Conservation (phyloP, 306 rosid genomes). For the Prunus armeniaca region DNA sequence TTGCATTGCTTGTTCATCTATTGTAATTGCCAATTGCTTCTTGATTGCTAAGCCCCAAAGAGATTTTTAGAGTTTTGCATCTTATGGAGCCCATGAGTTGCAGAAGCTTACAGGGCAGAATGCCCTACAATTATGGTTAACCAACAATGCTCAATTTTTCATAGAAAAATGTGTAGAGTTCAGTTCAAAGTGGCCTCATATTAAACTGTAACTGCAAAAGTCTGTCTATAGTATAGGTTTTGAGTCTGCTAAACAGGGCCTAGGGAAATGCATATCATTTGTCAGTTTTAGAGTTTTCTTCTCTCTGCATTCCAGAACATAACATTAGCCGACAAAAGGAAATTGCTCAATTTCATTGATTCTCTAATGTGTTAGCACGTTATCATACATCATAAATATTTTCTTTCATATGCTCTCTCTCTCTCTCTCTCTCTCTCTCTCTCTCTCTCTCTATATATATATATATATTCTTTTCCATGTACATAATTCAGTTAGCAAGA, state of each 20-base stretch:
- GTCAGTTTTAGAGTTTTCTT: background rate
- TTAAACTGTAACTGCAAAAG: background rate
- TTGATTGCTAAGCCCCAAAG: background rate
- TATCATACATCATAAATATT: conserved; percentile 32
- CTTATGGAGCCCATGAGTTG: background rate
- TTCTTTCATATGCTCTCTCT: conserved; percentile 15
- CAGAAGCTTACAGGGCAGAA: background rate
- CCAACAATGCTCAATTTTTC: no score
- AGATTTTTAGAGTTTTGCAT: background rate
- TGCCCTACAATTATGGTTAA: background rate
- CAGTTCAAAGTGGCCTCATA: background rate
- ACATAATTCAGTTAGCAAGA: conserved; percentile 56
- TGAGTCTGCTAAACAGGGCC: background rate
- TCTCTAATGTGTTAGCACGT: conserved; percentile 44
- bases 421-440: background rate
- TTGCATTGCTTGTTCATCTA: no score
- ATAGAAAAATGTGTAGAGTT: no score
- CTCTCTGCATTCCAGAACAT: background rate
- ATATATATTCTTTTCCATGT: conserved; percentile 35
- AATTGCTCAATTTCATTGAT: conserved; percentile 25
- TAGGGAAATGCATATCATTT: background rate
- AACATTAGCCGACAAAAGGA: conserved; percentile 15
- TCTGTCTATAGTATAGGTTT: background rate
- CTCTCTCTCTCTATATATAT: background rate
- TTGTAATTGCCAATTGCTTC: no score